Evolutionary conservation across 1,284 basidiomycete species (phyloP), one percentile per base, ranked within the genome.

Genomic region (Rhodotorula sp.): DNA sequence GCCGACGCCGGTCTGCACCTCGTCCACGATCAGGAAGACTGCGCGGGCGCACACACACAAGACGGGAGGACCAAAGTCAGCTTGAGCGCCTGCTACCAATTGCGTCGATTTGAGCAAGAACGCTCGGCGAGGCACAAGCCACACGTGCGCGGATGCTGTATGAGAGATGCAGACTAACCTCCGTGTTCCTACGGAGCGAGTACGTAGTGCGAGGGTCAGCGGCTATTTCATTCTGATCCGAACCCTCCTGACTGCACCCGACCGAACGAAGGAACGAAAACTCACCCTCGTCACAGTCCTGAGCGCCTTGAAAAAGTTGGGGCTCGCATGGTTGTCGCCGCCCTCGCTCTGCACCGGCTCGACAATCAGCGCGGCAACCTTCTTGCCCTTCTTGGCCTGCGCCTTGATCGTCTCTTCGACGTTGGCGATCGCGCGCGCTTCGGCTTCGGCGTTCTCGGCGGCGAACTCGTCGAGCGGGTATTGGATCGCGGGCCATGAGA

Each of bases 281-380:
- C 64, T 14, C 49, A 71, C 65, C 64, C 82, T 81, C 63, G 85
- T 84, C 60, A 85, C 79, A 21, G 82, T 80, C 49, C 84, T 79
- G 26, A 87, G 79, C 18, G 79, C 80, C 60, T 82, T 82, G 83
- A 86, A 87, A 80, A 85, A 87, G 49, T 77, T 73, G 23, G 83
- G 81, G 14, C 83, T 83, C 16, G 86, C 86, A 77, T 87, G 86
- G 71, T 83, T 82, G 80, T 87, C 86, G 16, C 86, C 86, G 16
- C 85, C 85, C 78, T 85, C 85, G n/a, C 83, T 83, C 67, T 85
- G 83, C 72, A 87, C 83, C 20, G 86, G 86, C 78, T 87, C 86
- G 71, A 86, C 83, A 71, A 87, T 85, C 57, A 86, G 80, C 0
- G 85, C 86, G 1, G 86, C 86, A 49, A 87, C 82, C 1, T 84